Conservation (phyloP, 257 asterid genomes). For the Verbena officinalis region DNA sequence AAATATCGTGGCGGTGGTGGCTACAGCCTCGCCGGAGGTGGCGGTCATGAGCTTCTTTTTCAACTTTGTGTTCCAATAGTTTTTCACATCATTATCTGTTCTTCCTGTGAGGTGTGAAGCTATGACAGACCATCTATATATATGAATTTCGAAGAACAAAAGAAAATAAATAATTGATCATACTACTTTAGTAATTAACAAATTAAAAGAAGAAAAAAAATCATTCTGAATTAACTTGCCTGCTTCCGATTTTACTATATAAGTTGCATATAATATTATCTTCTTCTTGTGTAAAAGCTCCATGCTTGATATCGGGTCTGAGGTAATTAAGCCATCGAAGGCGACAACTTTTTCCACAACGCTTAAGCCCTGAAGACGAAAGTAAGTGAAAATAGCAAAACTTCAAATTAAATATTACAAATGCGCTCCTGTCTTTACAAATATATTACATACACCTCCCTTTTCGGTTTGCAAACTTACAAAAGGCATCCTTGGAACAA, state of each 20-base stretch:
- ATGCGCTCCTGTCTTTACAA: no score
- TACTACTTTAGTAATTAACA: background rate
- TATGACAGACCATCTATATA: conserved; percentile 54
- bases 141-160: no score
- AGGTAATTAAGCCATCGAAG: conserved; percentile 66
- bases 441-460: no score
- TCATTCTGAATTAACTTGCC: conserved; percentile 32
- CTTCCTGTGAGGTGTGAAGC: conserved; percentile 65
- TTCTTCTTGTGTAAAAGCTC: conserved; percentile 54
- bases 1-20: conserved; percentile 2
- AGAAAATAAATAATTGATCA: background rate
- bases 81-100: conserved; percentile 67
- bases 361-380: conserved; percentile 43
- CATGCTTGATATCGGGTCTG: conserved; percentile 60
- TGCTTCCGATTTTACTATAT: conserved; percentile 53
- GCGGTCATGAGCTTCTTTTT: conserved; percentile 44
- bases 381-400: no score
- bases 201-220: no score
- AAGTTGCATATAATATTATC: conserved; percentile 42
- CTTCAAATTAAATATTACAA: no score
- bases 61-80: conserved; percentile 62
- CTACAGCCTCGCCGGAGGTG: background rate
- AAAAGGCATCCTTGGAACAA: no score
- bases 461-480: no score
- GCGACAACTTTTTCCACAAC: conserved; percentile 68